phyloP scores from a whole-genome alignment of 805 yeast genomes.

The Candida nanaspora region DNA sequence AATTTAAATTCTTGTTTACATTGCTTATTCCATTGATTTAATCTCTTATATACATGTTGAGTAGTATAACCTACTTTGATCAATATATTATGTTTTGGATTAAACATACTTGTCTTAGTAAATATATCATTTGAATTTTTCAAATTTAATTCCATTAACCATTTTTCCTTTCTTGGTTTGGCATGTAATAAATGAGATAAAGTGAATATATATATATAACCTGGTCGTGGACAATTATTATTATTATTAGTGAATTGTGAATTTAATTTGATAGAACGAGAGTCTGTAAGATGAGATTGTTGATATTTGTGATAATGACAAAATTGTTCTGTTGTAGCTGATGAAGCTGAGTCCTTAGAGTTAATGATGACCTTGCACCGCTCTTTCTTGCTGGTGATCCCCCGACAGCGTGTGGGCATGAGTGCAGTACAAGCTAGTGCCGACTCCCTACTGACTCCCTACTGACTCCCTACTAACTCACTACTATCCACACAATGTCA shows the following conservation, averaged over 20 bases:
- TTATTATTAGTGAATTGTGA: neutral
- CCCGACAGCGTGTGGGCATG: slow-evolving; percentile 40
- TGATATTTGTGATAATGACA: slow-evolving; percentile 29
- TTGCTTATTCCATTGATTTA: slow-evolving; percentile 45
- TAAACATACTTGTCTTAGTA: slow-evolving; percentile 26
- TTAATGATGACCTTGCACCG: slow-evolving; percentile 29
- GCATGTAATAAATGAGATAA: slow-evolving; percentile 29
- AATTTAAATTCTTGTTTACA: slow-evolving; percentile 40
- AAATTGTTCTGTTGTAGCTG: too few relatives aligned
- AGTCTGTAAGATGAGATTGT: neutral
- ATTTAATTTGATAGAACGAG: neutral
- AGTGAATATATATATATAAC: slow-evolving; percentile 47
- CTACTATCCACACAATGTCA: too few relatives aligned
- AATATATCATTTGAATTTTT: too few relatives aligned
- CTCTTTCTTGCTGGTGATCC: slow-evolving; percentile 33
- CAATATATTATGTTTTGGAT: slow-evolving; percentile 31
- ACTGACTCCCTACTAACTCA: too few relatives aligned
- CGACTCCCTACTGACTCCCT: too few relatives aligned
- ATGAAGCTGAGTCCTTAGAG: too few relatives aligned
- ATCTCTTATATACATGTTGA: slow-evolving; percentile 31
- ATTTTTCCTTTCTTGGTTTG: slow-evolving; percentile 21
- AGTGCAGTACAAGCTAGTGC: too few relatives aligned
- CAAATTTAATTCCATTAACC: slow-evolving; percentile 24
- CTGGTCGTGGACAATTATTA: slow-evolving; percentile 14
- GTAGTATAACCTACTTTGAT: slow-evolving; percentile 51